phyloP scores from a whole-genome alignment of 257 asterid species.

The Solanum sitiens region DNA sequence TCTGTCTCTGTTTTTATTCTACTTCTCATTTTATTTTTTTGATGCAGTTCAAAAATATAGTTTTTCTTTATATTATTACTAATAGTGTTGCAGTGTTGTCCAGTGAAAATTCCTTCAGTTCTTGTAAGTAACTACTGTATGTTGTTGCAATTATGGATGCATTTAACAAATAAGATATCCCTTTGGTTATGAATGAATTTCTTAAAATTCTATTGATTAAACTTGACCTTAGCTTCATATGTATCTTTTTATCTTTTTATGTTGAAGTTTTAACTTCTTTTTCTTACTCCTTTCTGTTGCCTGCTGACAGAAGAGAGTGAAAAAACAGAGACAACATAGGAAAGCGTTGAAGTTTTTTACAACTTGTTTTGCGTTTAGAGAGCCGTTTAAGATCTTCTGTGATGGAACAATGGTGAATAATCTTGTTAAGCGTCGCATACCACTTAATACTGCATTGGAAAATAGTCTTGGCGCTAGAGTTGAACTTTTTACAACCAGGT shows the following conservation, averaged over 20 bases:
- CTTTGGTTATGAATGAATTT: not conserved
- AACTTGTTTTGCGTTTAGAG: slow-evolving; percentile 77
- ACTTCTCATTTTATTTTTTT: not conserved
- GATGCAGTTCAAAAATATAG: not conserved
- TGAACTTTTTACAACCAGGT: slow-evolving; percentile 56
- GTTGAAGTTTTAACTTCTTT: not conserved
- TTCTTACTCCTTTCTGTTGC: not conserved
- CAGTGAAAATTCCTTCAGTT: not conserved
- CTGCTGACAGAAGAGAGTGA: slow-evolving; percentile 45
- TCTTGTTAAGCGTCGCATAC: slow-evolving; percentile 29
- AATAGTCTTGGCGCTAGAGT: slow-evolving; percentile 67
- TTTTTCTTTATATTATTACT: not conserved
- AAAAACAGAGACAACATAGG: slow-evolving; percentile 69
- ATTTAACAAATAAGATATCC: not conserved
- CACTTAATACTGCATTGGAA: slow-evolving; percentile 73
- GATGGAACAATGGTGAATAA: slow-evolving; percentile 95
- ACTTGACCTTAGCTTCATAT: not conserved
- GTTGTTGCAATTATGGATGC: not conserved
- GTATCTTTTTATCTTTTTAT: not conserved
- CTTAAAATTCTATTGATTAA: not conserved
- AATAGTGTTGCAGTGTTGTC: not conserved
- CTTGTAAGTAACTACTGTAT: not conserved
- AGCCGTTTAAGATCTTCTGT: slow-evolving; percentile 85
- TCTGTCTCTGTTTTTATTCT: not conserved
- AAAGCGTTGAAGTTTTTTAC: slow-evolving; percentile 55